Evolutionary conservation across 2,329 filamentous ascomycete species (phyloP).

Genomic region (Metarhizium anisopliae): DNA sequence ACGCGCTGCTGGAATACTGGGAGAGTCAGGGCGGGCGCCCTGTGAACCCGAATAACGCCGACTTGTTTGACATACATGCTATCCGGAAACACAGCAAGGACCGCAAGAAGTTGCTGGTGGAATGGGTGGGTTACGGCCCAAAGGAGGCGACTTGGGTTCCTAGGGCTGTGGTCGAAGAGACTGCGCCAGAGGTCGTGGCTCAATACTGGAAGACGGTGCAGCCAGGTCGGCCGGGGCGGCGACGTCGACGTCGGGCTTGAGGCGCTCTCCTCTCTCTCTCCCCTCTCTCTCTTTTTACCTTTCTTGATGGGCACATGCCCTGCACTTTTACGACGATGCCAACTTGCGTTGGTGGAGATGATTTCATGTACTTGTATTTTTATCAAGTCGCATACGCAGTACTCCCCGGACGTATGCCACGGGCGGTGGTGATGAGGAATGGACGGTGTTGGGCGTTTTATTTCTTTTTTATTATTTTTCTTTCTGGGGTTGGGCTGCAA

Average conservation of each 20-base stretch:
- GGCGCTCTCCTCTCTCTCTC: too few relatives aligned
- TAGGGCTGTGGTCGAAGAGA: conserved; percentile 14
- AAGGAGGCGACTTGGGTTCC: conserved; percentile 22
- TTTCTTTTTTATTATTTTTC: too few relatives aligned
- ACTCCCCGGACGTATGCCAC: not conserved
- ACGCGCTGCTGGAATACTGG: conserved; percentile 25
- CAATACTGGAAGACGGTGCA: conserved; percentile 17
- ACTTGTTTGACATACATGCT: conserved; percentile 23
- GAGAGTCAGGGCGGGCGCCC: conserved; percentile 20
- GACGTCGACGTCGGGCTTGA: not conserved
- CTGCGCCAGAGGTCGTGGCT: conserved; percentile 17
- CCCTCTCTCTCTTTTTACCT: too few relatives aligned
- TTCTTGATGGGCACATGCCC: too few relatives aligned
- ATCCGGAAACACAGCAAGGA: conserved; percentile 22
- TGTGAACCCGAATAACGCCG: conserved; percentile 19
- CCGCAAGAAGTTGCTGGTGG: conserved; percentile 20
- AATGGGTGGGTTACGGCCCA: conserved; percentile 26
- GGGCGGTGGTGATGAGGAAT: too few relatives aligned
- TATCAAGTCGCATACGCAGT: not conserved
- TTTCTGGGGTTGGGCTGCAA: too few relatives aligned
- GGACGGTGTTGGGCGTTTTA: too few relatives aligned
- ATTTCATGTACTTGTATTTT: not conserved
- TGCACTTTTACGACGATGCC: not conserved
- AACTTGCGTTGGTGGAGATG: not conserved
- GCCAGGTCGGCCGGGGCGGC: not conserved